These are phyloP conservation scores for Eucalyptus erythrocorys DNA, from an alignment of 345 rosid genomes.

Conservation along the genomic window DNA sequence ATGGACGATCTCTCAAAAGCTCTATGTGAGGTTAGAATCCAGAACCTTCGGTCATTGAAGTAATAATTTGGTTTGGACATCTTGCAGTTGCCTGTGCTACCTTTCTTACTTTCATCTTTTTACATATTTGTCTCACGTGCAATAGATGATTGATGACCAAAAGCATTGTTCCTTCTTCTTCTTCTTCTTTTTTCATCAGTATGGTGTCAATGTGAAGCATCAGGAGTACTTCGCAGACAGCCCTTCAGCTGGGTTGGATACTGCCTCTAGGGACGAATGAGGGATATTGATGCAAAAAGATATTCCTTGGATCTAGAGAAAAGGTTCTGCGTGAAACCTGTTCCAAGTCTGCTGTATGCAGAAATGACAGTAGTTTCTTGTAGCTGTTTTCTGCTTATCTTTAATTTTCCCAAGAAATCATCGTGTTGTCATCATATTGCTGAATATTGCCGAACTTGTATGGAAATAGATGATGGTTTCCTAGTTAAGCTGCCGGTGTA, in stretches of 20 bases:
- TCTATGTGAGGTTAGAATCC: conserved; percentile 50
- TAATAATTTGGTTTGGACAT: neutral
- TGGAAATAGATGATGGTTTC: neutral
- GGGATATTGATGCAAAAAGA: neutral
- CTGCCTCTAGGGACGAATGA: conserved; percentile 40
- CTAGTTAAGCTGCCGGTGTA: neutral
- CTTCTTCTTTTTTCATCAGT: conserved; percentile 18
- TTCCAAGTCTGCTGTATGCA: neutral
- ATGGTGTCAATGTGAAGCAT: conserved; percentile 85
- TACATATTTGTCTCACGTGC: neutral
- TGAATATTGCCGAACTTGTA: neutral
- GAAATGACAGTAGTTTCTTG: neutral
- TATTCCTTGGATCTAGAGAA: neutral
- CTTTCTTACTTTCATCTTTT: neutral
- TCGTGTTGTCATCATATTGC: neutral
- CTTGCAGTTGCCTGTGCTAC: neutral
- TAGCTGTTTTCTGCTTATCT: neutral
- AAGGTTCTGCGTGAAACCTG: neutral
- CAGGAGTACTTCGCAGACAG: conserved; percentile 87
- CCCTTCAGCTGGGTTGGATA: conserved; percentile 8
- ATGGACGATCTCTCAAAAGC: conserved; percentile 97
- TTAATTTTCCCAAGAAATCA: neutral
- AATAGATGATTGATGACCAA: neutral
- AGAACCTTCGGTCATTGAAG: neutral
- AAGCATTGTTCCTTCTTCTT: neutral